Conservation (phyloP, 2,329 filamentous ascomycete genomes). For the Fusarium incarnatum region DNA sequence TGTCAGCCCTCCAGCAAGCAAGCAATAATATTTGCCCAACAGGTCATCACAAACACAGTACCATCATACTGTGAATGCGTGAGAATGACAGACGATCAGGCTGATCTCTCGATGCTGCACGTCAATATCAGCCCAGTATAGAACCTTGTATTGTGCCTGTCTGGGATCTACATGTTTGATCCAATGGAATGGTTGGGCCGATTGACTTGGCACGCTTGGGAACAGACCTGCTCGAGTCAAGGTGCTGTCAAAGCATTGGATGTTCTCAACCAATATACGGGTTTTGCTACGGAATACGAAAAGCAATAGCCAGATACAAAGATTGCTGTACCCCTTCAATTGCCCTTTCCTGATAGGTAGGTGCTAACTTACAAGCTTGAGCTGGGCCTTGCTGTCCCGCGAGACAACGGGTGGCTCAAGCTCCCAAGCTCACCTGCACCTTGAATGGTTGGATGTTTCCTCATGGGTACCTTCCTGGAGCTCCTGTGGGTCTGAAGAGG, state of each 20-base stretch:
- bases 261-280: background rate
- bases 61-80: slow-evolving; percentile 10
- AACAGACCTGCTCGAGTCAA: background rate
- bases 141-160: slow-evolving; percentile 1
- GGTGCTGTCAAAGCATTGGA: background rate
- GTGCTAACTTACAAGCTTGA: background rate
- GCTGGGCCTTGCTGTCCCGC: background rate
- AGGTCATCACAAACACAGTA: slow-evolving; percentile 18
- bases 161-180: background rate
- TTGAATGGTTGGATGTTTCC: background rate
- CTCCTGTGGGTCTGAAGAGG: slow-evolving; percentile 3
- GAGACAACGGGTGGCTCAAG: background rate
- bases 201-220: background rate
- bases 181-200: slow-evolving; percentile 8
- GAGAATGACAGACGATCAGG: slow-evolving; percentile 9
- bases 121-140: slow-evolving; percentile 9
- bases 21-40: background rate
- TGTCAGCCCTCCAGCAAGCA: background rate
- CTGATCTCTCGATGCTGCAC: slow-evolving; percentile 18
- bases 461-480: background rate
- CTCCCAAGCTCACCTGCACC: background rate
- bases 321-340: background rate
- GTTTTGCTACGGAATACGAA: background rate
- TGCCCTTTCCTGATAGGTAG: background rate
- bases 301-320: background rate